These are phyloP conservation scores for Exophiala sp. DNA, from an alignment of 2,329 filamentous ascomycete genomes.

Conservation along the genomic window DNA sequence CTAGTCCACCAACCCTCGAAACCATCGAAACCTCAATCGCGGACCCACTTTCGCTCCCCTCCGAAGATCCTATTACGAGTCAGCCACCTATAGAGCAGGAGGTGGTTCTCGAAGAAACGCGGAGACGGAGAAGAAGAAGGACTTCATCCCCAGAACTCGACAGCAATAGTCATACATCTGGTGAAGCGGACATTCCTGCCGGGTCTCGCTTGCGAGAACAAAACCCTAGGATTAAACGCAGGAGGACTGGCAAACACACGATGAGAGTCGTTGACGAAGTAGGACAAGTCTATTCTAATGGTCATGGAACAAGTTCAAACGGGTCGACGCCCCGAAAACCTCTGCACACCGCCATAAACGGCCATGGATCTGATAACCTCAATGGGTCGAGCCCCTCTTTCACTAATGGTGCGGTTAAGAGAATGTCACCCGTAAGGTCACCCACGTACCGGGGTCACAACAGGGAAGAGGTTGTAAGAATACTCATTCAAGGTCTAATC, in stretches of 20 bases:
- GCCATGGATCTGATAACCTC: conserved; percentile 44
- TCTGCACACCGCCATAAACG: conserved; percentile 51
- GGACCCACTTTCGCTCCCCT: conserved; percentile 20
- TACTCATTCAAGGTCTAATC: conserved; percentile 83
- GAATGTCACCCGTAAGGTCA: conserved; percentile 28
- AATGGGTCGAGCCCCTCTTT: conserved; percentile 38
- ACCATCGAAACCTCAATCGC: conserved; percentile 6
- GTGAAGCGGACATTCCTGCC: conserved; percentile 28
- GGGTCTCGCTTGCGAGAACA: conserved; percentile 32
- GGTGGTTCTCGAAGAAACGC: conserved; percentile 11
- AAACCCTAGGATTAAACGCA: conserved; percentile 53
- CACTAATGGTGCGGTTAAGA: conserved; percentile 39
- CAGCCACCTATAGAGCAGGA: conserved; percentile 23
- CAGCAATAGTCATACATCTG: conserved; percentile 28
- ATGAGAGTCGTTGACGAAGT: conserved; percentile 62
- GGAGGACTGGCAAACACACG: conserved; percentile 51
- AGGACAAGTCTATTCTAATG: conserved; percentile 51
- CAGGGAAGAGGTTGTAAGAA: conserved; percentile 85
- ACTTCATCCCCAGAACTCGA: conserved; percentile 11
- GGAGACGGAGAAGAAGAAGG: conserved; percentile 24
- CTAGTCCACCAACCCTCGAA: conserved; percentile 23
- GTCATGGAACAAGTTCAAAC: conserved; percentile 55
- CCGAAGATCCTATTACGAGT: conserved; percentile 12
- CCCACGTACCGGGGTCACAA: conserved; percentile 76
- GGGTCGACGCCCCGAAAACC: conserved; percentile 52